Percentiles rank a stretch among this genome's conserved stretches.
phyloP scores from a whole-genome alignment of 352 stramenopile species.

The Aphanomyces cochlioides region DNA sequence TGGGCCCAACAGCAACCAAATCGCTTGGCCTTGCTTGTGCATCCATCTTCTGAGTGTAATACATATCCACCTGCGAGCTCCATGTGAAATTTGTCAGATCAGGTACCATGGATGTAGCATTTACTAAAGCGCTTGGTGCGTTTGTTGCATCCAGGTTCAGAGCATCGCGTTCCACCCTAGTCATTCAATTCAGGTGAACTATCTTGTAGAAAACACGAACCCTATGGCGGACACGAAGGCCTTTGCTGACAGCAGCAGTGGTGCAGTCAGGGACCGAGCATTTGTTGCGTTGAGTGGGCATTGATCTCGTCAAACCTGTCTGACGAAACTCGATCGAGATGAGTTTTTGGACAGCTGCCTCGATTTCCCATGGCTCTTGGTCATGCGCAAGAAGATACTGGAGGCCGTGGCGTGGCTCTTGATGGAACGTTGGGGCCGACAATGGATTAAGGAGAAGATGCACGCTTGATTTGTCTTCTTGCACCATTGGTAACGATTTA shows the following conservation, averaged over 20 bases:
- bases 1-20: slow-evolving; percentile 25
- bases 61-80: slow-evolving; percentile 10
- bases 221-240: slow-evolving; percentile 19
- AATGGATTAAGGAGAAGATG: too few species aligned
- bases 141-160: slow-evolving; percentile 25
- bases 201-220: background rate
- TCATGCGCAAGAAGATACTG: too few species aligned
- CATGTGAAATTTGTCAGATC: background rate
- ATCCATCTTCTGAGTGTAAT: background rate
- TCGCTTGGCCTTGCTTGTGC: slow-evolving; percentile 26
- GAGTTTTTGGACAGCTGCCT: slow-evolving; percentile 15
- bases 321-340: slow-evolving; percentile 10
- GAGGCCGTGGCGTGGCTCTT: too few species aligned
- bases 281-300: background rate
- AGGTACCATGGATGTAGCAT: background rate
- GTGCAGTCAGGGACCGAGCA: slow-evolving; percentile 6
- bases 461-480: too few species aligned
- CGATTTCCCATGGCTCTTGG: background rate
- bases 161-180: slow-evolving; percentile 27
- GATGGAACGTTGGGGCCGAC: too few species aligned
- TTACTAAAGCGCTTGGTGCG: slow-evolving; percentile 16
- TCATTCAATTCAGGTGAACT: background rate
- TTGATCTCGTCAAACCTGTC: background rate
- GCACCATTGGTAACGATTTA: too few species aligned
- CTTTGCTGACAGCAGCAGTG: slow-evolving; percentile 25